These are phyloP conservation scores for Neopestalotiopsis clavispora DNA, from an alignment of 2,329 filamentous ascomycete genomes.

Conservation along the genomic window DNA sequence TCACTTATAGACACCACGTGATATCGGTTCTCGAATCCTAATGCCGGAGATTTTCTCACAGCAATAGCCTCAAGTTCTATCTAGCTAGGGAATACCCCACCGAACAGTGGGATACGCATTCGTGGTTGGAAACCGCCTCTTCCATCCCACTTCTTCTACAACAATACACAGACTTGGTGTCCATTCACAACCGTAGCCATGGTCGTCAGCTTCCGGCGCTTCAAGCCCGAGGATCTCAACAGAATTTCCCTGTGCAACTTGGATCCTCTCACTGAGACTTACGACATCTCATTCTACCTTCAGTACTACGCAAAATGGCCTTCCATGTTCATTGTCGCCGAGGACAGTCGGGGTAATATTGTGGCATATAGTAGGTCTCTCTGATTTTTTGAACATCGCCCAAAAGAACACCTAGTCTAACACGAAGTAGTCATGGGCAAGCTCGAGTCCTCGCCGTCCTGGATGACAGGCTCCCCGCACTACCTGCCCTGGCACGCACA, in stretches of 20 bases:
- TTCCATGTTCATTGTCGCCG: slow-evolving; percentile 88
- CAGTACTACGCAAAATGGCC: slow-evolving; percentile 97
- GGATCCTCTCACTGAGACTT: slow-evolving; percentile 96
- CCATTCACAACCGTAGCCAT: slow-evolving; percentile 12
- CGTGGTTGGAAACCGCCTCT: neutral
- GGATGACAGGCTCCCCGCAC: slow-evolving; percentile 77
- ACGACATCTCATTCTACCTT: slow-evolving; percentile 93
- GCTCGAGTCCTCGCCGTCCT: slow-evolving; percentile 82
- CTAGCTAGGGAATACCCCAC: too few relatives aligned
- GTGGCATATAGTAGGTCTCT: slow-evolving; percentile 82
- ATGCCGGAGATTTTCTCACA: too few relatives aligned
- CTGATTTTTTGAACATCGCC: neutral
- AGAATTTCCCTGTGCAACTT: slow-evolving; percentile 94
- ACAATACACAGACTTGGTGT: neutral
- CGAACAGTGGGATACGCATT: neutral
- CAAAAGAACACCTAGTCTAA: neutral
- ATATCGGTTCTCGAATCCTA: too few relatives aligned
- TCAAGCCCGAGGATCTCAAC: slow-evolving; percentile 83
- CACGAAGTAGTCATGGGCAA: slow-evolving; percentile 86
- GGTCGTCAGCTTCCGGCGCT: slow-evolving; percentile 87
- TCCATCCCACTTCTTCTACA: neutral
- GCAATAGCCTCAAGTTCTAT: too few relatives aligned
- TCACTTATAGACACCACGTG: too few relatives aligned
- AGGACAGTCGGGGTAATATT: slow-evolving; percentile 84
- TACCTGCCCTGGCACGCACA: slow-evolving; percentile 99